A percentile compares a stretch with the other conserved stretches of the same genome.
These are phyloP conservation scores for Chaetomium globosum DNA, from an alignment of 2,329 filamentous ascomycete species.

Conservation along the genomic window DNA sequence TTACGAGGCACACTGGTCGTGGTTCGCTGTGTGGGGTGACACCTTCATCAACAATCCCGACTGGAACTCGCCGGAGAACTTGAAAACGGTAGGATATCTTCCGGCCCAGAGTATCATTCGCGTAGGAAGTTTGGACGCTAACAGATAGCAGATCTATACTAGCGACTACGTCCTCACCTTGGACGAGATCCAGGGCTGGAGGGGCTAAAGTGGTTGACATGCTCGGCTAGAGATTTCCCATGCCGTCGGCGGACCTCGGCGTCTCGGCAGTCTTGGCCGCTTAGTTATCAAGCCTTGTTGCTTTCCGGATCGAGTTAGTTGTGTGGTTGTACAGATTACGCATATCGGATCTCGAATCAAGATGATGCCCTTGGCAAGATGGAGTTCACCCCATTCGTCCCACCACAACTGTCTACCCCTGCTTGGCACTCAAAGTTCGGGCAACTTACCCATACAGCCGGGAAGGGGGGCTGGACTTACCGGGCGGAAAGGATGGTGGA, in stretches of 20 bases:
- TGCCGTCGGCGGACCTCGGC: background rate
- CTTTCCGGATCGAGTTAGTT: background rate
- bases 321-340: background rate
- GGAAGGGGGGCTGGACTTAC: slow-evolving; percentile 11
- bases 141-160: slow-evolving; percentile 38
- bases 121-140: background rate
- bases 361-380: slow-evolving; percentile 4
- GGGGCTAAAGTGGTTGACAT: background rate
- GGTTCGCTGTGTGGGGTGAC: slow-evolving; percentile 51
- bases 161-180: slow-evolving; percentile 43
- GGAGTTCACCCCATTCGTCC: background rate
- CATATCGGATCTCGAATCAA: background rate
- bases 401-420: background rate
- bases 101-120: background rate
- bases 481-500: background rate
- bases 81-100: slow-evolving; percentile 42
- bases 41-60: slow-evolving; percentile 47
- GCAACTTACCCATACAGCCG: slow-evolving; percentile 35
- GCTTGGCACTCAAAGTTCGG: slow-evolving; percentile 7
- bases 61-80: slow-evolving; percentile 47
- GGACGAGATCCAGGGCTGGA: slow-evolving; percentile 44
- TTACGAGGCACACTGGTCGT: slow-evolving; percentile 53
- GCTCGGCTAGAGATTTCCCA: background rate
- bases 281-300: background rate
- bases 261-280: background rate